Conservation (phyloP, 805 yeast genomes). For the Brettanomyces bruxellensis region DNA sequence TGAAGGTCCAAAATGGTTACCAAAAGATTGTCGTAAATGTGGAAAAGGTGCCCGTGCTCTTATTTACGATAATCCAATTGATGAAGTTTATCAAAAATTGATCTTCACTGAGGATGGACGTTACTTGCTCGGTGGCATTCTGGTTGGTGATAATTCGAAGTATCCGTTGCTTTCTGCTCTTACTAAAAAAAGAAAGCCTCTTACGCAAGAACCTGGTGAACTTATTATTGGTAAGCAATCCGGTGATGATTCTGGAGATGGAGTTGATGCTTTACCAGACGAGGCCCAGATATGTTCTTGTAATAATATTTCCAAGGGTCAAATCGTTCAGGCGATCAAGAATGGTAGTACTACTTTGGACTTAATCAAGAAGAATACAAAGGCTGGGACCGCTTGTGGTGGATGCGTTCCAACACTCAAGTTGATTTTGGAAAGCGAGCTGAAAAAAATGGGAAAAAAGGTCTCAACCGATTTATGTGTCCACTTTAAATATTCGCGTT, state of each 20-base stretch:
- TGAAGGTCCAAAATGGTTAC: conserved; percentile 27
- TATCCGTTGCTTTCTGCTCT: conserved; percentile 25
- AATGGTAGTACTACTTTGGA: conserved; percentile 23
- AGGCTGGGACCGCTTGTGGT: conserved; percentile 32
- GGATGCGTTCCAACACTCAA: conserved; percentile 30
- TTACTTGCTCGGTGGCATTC: conserved; percentile 28
- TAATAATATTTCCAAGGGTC: conserved; percentile 27
- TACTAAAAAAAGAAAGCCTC: conserved; percentile 21
- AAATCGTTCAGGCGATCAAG: conserved; percentile 20
- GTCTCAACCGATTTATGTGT: conserved; percentile 25
- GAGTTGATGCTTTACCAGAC: conserved; percentile 22
- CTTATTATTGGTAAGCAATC: conserved; percentile 21
- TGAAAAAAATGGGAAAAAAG: conserved; percentile 26
- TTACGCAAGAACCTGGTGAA: conserved; percentile 24
- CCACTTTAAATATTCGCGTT: conserved; percentile 27
- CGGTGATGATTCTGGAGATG: conserved; percentile 16
- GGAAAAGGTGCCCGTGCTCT: conserved; percentile 16
- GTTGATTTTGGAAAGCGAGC: conserved; percentile 26
- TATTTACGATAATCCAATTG: conserved; percentile 26
- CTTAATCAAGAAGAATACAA: conserved; percentile 26
- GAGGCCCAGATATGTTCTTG: conserved; percentile 30
- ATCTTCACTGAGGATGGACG: conserved; percentile 27
- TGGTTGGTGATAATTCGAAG: conserved; percentile 26
- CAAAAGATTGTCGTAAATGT: conserved; percentile 14
- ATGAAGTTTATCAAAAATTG: conserved; percentile 26